These are phyloP conservation scores for Tardiomyces digboiensis DNA, from an alignment of 1,139 yeast genomes.

Conservation along the genomic window DNA sequence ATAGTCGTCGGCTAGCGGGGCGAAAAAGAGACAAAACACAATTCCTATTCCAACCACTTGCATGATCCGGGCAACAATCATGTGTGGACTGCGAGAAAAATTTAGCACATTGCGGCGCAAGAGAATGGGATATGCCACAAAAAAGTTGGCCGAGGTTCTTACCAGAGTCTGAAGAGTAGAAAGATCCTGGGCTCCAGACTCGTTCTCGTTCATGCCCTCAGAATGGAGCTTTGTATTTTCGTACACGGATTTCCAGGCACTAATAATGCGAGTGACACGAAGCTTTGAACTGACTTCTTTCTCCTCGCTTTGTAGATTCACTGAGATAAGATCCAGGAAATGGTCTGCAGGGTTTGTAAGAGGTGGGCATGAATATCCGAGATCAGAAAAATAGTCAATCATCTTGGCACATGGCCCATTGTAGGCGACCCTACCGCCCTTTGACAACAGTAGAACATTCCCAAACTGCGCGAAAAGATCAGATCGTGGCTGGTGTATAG, in stretches of 20 bases:
- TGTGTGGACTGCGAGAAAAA: conserved; percentile 50
- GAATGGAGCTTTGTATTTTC: background rate
- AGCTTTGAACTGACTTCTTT: conserved; percentile 30
- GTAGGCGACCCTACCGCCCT: conserved; percentile 64
- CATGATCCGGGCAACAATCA: conserved; percentile 54
- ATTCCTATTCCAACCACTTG: conserved; percentile 60
- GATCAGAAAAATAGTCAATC: conserved; percentile 34
- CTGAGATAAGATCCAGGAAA: conserved; percentile 59
- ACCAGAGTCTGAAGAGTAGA: conserved; percentile 9
- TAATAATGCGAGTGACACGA: conserved; percentile 22
- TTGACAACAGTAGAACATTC: conserved; percentile 53
- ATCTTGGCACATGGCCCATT: conserved; percentile 35
- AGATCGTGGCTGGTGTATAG: conserved; percentile 80
- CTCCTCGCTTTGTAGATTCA: conserved; percentile 28
- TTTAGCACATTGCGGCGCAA: conserved; percentile 40
- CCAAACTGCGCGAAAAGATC: conserved; percentile 57
- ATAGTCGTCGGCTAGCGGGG: conserved; percentile 53
- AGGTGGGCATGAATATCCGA: conserved; percentile 49
- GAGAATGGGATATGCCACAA: conserved; percentile 33
- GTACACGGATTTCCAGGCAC: conserved; percentile 16
- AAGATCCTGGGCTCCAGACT: too few relatives aligned
- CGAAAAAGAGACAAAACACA: conserved; percentile 57
- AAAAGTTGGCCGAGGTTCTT: conserved; percentile 25
- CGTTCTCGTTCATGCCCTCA: too few relatives aligned
- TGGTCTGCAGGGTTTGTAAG: conserved; percentile 64